Evolutionary conservation across 1,139 yeast genomes (phyloP).

Genomic region (Pichia sp.): DNA sequence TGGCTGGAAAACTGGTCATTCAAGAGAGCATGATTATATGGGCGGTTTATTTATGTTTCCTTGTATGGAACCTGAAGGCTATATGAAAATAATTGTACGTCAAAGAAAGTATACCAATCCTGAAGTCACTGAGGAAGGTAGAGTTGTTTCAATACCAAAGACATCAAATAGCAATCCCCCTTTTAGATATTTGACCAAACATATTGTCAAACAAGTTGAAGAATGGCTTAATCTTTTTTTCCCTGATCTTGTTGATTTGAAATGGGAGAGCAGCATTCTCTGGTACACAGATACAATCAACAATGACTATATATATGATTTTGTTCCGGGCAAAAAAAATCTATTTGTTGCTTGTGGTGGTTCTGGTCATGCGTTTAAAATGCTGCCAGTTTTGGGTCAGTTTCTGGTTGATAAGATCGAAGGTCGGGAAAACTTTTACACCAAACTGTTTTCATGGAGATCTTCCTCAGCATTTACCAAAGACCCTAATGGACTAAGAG

Average conservation of each 20-base stretch:
- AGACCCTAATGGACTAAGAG: conserved; percentile 29
- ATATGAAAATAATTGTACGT: conserved; percentile 19
- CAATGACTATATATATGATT: conserved; percentile 33
- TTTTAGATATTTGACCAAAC: conserved; percentile 16
- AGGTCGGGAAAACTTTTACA: conserved; percentile 22
- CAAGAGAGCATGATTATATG: conserved; percentile 22
- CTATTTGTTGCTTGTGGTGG: conserved; percentile 43
- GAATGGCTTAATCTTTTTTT: conserved; percentile 13
- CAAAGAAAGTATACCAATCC: conserved; percentile 20
- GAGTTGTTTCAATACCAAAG: conserved; percentile 19
- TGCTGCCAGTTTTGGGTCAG: conserved; percentile 35
- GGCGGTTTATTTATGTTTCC: conserved; percentile 28
- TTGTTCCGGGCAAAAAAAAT: conserved; percentile 36
- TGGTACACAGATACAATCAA: conserved; percentile 33
- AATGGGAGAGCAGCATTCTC: conserved; percentile 18
- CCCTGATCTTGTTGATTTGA: conserved; percentile 20
- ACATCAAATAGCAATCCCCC: conserved; percentile 27
- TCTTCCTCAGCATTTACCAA: conserved; percentile 23
- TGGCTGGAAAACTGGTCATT: conserved; percentile 21
- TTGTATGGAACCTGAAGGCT: conserved; percentile 18
- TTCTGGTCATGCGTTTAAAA: conserved; percentile 39
- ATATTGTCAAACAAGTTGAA: conserved; percentile 16
- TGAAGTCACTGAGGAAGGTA: conserved; percentile 17
- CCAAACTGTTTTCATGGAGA: conserved; percentile 32
- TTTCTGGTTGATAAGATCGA: conserved; percentile 31